phyloP scores from a whole-genome alignment of 2,329 filamentous ascomycete genomes.

The Ophioceras dolichostomum region DNA sequence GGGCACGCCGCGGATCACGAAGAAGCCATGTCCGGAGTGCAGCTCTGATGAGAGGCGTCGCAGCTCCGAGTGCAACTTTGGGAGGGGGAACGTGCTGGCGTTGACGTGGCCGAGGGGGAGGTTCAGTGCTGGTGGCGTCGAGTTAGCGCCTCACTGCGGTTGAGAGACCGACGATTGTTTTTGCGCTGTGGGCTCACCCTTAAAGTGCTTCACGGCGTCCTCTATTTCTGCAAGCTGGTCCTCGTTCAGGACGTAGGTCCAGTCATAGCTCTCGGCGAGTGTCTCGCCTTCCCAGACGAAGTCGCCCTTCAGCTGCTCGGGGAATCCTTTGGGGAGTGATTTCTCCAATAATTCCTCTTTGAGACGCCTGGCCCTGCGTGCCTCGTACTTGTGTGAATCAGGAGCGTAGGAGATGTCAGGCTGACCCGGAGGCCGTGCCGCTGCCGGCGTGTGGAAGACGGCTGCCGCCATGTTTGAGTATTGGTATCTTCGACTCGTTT shows the following conservation, averaged over 20 bases:
- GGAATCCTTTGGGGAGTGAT: slow-evolving; percentile 36
- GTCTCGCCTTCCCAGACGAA: slow-evolving; percentile 45
- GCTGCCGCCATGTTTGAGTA: slow-evolving; percentile 1
- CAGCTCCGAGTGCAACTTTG: slow-evolving; percentile 33
- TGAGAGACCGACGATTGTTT: neutral
- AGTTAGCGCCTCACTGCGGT: too few relatives aligned
- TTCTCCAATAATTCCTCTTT: slow-evolving; percentile 25
- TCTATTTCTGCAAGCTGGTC: slow-evolving; percentile 37
- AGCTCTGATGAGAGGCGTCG: slow-evolving; percentile 39
- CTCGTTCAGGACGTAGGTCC: slow-evolving; percentile 35
- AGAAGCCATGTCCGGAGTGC: slow-evolving; percentile 47
- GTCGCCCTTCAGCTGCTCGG: slow-evolving; percentile 29
- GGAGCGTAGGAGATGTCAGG: slow-evolving; percentile 48
- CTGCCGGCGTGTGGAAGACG: neutral
- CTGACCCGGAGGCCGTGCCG: slow-evolving; percentile 26
- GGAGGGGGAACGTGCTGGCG: slow-evolving; percentile 42
- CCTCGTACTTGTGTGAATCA: slow-evolving; percentile 38
- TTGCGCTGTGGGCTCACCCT: slow-evolving; percentile 10
- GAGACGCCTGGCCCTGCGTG: slow-evolving; percentile 30
- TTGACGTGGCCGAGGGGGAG: slow-evolving; percentile 28
- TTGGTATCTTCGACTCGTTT: too few relatives aligned
- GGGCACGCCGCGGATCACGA: slow-evolving; percentile 44
- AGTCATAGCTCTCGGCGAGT: slow-evolving; percentile 34
- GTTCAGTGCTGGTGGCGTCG: slow-evolving; percentile 20
- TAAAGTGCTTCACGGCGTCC: slow-evolving; percentile 26